Evolutionary conservation across 2,329 filamentous ascomycete species (phyloP), one percentile per base, ranked within the genome.

Genomic region (Exophiala dermatitidis): DNA sequence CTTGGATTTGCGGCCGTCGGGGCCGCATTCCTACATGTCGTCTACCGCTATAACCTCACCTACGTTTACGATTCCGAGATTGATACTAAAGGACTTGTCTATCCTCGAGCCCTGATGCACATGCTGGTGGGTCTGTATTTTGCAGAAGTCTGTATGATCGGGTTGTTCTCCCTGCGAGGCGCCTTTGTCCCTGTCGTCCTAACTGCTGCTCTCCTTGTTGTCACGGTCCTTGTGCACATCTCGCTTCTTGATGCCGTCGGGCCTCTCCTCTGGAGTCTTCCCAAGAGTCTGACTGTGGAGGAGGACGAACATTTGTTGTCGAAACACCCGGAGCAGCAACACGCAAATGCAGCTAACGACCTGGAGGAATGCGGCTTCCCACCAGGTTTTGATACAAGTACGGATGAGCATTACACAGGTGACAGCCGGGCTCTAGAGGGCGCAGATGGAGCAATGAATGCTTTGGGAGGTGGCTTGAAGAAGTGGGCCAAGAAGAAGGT

Each of bases 41-140:
- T 89, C 29, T 95, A 90, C 75, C 82, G 88, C 32, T 95, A 96
- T 75, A 95, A 95, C 65, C 74, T 96, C 44, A 78, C 96, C 48
- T 96, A 88, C 69, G 89, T 95, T 4, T 86, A 85, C 54, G 85
- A 94, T 67, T 82, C 86, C 5, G 74, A 82, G 54, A 81, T 94
- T 65, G 90, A 96, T 65, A 95, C 88, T 37, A 88, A 90, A 64
- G 90, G 91, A 1, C 78, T 93, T 1, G 86, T 91, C 59, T 96
- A 96, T 65, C 88, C 90, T 1, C 83, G 85, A 8, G 90, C 90
- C 0, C 76, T 96, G n/a, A 84, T 93, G 67, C 90, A 96, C 57
- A 78, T 95, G 38, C 79, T 94, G 30, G 84, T 84, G 0, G 90
- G 91, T 8, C 70, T 95, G 26, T 96, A 97, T 67, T 77, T 96